phyloP scores from a whole-genome alignment of 768 basidiomycete species.

The Serendipita indica region DNA sequence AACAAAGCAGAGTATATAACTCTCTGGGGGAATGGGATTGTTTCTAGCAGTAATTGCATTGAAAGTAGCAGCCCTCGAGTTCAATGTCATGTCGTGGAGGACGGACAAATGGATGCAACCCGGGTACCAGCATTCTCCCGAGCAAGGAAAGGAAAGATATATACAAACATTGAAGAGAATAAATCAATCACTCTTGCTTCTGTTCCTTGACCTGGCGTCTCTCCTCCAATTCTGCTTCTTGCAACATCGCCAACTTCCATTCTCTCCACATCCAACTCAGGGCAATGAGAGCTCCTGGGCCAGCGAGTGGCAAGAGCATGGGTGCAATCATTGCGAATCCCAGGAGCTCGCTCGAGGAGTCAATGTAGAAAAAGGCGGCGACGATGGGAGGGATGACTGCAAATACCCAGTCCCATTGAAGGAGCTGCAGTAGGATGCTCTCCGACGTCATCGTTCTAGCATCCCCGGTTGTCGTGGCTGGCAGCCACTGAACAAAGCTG shows the following conservation, averaged over 20 bases:
- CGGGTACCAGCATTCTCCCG: too few relatives aligned
- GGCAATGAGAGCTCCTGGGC: neutral
- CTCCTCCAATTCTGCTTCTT: neutral
- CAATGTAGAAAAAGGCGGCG: neutral
- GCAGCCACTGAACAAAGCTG: neutral
- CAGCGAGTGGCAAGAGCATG: neutral
- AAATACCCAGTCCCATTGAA: conserved; percentile 2
- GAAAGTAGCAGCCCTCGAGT: too few relatives aligned
- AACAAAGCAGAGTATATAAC: too few relatives aligned
- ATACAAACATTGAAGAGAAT: too few relatives aligned
- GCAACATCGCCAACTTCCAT: neutral
- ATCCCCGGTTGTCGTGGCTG: neutral
- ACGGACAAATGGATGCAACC: too few relatives aligned
- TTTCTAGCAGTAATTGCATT: too few relatives aligned
- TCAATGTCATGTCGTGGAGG: too few relatives aligned
- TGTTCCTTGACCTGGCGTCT: neutral
- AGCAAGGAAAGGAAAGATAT: too few relatives aligned
- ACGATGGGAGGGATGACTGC: neutral
- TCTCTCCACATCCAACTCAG: conserved; percentile 2
- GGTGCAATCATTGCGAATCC: neutral
- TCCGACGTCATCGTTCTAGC: neutral
- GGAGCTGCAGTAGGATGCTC: neutral
- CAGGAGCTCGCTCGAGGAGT: neutral
- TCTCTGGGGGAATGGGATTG: too few relatives aligned
- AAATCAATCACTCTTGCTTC: conserved; percentile 1